phyloP scores from a whole-genome alignment of 176 grass and related monocot genomes.

The Alopecurus myosuroides region DNA sequence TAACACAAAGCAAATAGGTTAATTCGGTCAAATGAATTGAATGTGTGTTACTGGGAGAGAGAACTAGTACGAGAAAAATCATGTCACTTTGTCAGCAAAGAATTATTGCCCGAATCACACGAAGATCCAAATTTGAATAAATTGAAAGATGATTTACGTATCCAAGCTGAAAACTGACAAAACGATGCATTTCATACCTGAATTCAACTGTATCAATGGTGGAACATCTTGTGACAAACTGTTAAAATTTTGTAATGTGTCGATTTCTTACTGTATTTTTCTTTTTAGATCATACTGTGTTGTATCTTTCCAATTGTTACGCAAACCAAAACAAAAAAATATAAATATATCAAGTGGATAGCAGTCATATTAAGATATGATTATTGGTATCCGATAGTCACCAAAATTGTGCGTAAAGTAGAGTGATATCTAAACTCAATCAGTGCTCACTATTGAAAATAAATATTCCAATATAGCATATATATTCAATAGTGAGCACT shows the following conservation, averaged over 20 bases:
- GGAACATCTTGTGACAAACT: neutral
- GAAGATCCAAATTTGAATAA: conserved; percentile 56
- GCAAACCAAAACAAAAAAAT: too few species aligned
- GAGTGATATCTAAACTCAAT: conserved; percentile 5
- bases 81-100: neutral
- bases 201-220: conserved; percentile 3
- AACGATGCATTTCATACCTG: neutral
- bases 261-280: neutral
- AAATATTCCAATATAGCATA: conserved; percentile 4
- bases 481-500: too few species aligned
- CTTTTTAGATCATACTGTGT: neutral
- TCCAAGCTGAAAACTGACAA: conserved; percentile 4
- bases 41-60: neutral
- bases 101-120: conserved; percentile 58
- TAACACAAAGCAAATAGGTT: conserved; percentile 21
- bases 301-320: neutral
- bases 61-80: neutral
- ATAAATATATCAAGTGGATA: neutral
- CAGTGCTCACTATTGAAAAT: neutral
- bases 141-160: neutral
- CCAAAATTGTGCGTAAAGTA: neutral
- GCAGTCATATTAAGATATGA: neutral
- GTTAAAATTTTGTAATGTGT: neutral
- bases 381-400: neutral
- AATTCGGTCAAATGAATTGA: neutral